phyloP scores from a whole-genome alignment of 495 filamentous ascomycete genomes.

The Cenococcum geophilum region DNA sequence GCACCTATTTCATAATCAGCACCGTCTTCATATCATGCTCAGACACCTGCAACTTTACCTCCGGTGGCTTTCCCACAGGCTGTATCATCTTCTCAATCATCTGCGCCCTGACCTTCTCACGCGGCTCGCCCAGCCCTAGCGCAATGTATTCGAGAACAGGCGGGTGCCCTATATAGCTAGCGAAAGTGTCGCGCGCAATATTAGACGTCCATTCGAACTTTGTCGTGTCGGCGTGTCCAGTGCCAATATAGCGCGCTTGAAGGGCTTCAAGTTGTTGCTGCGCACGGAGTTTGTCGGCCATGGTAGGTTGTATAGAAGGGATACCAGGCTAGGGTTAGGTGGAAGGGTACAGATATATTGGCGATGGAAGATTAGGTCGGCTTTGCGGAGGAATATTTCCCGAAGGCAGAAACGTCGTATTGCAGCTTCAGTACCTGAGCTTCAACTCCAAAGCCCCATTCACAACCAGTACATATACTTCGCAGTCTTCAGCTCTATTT shows the following conservation, averaged over 20 bases:
- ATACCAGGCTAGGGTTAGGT: neutral
- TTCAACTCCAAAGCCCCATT: neutral
- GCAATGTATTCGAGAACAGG: slow-evolving; percentile 82
- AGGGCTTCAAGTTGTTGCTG: slow-evolving; percentile 95
- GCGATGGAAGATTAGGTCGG: neutral
- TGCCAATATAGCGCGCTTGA: slow-evolving; percentile 89
- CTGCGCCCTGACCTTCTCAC: slow-evolving; percentile 68
- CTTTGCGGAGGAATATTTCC: neutral
- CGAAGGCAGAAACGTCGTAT: too few species aligned
- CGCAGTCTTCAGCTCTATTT: neutral
- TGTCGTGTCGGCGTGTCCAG: slow-evolving; percentile 96
- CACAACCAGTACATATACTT: neutral
- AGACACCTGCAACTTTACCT: slow-evolving; percentile 27
- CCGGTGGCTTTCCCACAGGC: slow-evolving; percentile 76
- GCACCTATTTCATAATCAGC: slow-evolving; percentile 3
- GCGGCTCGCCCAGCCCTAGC: slow-evolving; percentile 77
- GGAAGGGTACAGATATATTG: neutral
- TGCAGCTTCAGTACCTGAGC: neutral
- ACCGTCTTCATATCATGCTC: neutral
- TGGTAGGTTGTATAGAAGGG: slow-evolving; percentile 10
- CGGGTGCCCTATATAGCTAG: slow-evolving; percentile 83
- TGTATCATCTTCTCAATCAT: slow-evolving; percentile 93
- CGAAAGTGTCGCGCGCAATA: slow-evolving; percentile 38
- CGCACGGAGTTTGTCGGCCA: slow-evolving; percentile 95
- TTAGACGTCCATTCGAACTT: slow-evolving; percentile 94